A percentile compares a stretch with the other conserved stretches of the same genome.
Evolutionary conservation across 2,329 filamentous ascomycete genomes (phyloP).

Genomic region (Hypoxylon rubiginosum): DNA sequence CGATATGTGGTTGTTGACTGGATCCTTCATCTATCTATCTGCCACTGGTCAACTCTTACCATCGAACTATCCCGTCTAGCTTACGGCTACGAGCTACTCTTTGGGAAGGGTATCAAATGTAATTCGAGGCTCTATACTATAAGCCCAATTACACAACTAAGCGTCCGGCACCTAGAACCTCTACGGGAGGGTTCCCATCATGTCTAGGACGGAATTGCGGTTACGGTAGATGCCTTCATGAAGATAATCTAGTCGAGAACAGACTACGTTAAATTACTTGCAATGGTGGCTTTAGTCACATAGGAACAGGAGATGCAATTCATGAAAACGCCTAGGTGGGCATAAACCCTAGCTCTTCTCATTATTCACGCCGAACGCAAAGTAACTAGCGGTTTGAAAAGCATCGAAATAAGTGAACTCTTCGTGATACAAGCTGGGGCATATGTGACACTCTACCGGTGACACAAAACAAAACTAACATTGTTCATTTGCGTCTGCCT

Average conservation of each 20-base stretch:
- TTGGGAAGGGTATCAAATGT: neutral
- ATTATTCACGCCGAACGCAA: neutral
- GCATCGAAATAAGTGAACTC: constrained; percentile 43
- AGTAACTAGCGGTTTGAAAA: neutral
- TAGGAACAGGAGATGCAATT: neutral
- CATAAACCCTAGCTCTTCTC: too few species aligned
- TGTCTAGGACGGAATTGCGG: too few species aligned
- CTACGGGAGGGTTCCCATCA: neutral
- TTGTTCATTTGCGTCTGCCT: constrained; percentile 39
- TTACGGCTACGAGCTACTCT: neutral
- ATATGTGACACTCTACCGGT: constrained; percentile 48
- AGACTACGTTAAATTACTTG: neutral
- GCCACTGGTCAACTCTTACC: neutral
- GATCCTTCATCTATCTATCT: neutral
- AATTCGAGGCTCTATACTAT: neutral
- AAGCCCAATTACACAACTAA: neutral
- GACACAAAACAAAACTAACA: constrained; percentile 47
- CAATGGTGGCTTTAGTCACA: neutral
- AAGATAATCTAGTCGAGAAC: neutral
- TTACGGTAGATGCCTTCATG: neutral
- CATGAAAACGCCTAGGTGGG: too few species aligned
- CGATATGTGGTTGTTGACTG: neutral
- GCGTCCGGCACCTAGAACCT: neutral
- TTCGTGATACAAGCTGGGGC: constrained; percentile 47
- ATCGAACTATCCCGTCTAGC: neutral